Evolutionary conservation across 78 protist genomes (phyloP), one percentile per base, ranked within the genome.

Genomic region (Isochrysis galbana): DNA sequence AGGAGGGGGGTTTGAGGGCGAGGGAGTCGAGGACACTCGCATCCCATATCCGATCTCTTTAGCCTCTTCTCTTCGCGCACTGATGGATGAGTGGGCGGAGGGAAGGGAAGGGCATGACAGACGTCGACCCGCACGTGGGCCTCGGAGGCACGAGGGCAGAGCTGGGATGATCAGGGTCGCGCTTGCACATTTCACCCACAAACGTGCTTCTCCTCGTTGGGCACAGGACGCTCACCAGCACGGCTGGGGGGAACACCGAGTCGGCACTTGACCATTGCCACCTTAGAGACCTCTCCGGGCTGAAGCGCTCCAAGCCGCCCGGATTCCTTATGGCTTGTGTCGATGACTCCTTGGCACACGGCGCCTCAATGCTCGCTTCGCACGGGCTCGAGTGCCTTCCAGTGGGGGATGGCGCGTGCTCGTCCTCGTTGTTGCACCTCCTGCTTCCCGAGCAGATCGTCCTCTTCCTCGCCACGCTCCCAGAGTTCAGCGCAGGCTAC

Each of bases 361-460:
- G 84, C 44, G 5, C 34, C 84, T 17, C 41, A 41, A 70, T 70
- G 80, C 80, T 70, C 80, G 36, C 5, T 36, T 41, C 29, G 80
- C 41, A 70, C 41, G 41, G 46, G 46, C 84, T 77, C n/a, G 84
- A 77, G 23, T 77, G 84, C 84, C 84, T 77, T 23, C 84, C 84
- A 17, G 29, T 77, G 34, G 84, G 84, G 34, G 84, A 77, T 46
- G 2, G 34, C 46, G 5, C 84, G 14, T 34, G 47, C 47, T 77
- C 84, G 34, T 23, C 84, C 45, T 34, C 84, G 26, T 46, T 77
- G 25, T 46, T 77, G 47, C 84, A 77, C 84, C 47, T 77, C 34
- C 84, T 77, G 47, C 32, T 77, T 26, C 84, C 84, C 84, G 84
- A 77, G 84, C 84, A 77, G 46, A 3, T 77, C 14, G 48, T 77